Evolutionary conservation across 805 yeast species (phyloP).

Genomic region (Teunomyces stri): DNA sequence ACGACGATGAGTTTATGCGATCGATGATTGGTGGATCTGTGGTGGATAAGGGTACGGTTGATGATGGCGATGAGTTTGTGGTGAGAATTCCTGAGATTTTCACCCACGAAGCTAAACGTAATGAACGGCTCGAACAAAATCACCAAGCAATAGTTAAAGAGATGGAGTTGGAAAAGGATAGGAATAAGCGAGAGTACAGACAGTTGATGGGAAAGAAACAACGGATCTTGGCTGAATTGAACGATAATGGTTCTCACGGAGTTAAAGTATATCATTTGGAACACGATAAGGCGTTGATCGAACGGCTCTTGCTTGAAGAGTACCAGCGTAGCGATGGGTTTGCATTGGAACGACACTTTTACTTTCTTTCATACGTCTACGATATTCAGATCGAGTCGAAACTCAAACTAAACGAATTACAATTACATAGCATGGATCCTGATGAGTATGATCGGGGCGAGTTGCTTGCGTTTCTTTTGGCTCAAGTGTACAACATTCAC

Average conservation of each 20-base stretch:
- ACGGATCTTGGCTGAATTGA: slow-evolving; percentile 24
- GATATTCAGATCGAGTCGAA: not conserved
- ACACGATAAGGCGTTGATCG: slow-evolving; percentile 19
- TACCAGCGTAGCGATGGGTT: slow-evolving; percentile 7
- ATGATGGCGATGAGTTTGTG: slow-evolving; percentile 15
- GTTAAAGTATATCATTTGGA: slow-evolving; percentile 15
- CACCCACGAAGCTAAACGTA: slow-evolving; percentile 24
- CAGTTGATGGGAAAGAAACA: slow-evolving; percentile 12
- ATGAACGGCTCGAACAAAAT: slow-evolving; percentile 20
- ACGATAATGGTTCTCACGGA: slow-evolving; percentile 29
- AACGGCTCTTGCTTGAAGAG: slow-evolving; percentile 14
- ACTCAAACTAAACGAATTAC: not conserved
- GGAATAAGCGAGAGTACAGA: slow-evolving; percentile 14
- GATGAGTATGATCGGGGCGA: not conserved
- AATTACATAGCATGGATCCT: slow-evolving; percentile 2
- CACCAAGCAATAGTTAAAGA: slow-evolving; percentile 19
- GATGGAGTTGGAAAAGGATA: slow-evolving; percentile 15
- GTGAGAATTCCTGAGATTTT: slow-evolving; percentile 29
- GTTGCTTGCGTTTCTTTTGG: slow-evolving; percentile 8
- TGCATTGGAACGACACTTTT: slow-evolving; percentile 22
- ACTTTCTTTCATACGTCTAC: slow-evolving; percentile 13
- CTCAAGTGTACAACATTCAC: slow-evolving; percentile 5
- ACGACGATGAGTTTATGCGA: slow-evolving; percentile 1
- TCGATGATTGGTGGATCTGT: not conserved
- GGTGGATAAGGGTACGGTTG: not conserved